phyloP scores from a whole-genome alignment of 345 rosid species.

The Turnera subulata region DNA sequence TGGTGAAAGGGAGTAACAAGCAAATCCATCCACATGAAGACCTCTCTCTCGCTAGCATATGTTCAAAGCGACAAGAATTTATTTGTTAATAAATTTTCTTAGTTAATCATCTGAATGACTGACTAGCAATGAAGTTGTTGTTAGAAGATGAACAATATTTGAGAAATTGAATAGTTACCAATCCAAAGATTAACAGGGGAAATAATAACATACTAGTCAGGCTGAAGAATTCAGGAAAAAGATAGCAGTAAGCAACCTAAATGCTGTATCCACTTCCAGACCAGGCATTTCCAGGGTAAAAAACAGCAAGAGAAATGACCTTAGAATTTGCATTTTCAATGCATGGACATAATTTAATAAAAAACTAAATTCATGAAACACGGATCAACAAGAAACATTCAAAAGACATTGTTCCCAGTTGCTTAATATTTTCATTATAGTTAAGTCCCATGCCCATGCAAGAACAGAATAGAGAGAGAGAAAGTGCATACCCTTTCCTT shows the following conservation, averaged over 20 bases:
- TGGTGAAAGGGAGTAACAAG: neutral
- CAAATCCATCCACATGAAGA: neutral
- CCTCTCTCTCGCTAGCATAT: neutral
- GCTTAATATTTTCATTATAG: neutral
- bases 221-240: no score
- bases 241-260: no score
- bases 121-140: neutral
- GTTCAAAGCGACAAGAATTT: neutral
- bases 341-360: no score
- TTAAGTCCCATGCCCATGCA: neutral
- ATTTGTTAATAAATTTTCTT: no score
- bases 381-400: neutral
- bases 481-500: constrained; percentile 71
- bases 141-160: neutral
- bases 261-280: no score
- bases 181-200: neutral
- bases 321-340: no score
- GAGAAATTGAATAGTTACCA: neutral
- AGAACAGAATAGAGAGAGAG: neutral
- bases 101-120: neutral
- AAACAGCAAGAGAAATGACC: no score
- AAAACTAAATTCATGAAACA: neutral
- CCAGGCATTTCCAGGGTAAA: no score
- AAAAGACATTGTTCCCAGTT: neutral
- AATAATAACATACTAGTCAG: no score